These are phyloP conservation scores for Dacryopinax primogenitus DNA, from an alignment of 768 basidiomycete genomes.

Conservation along the genomic window DNA sequence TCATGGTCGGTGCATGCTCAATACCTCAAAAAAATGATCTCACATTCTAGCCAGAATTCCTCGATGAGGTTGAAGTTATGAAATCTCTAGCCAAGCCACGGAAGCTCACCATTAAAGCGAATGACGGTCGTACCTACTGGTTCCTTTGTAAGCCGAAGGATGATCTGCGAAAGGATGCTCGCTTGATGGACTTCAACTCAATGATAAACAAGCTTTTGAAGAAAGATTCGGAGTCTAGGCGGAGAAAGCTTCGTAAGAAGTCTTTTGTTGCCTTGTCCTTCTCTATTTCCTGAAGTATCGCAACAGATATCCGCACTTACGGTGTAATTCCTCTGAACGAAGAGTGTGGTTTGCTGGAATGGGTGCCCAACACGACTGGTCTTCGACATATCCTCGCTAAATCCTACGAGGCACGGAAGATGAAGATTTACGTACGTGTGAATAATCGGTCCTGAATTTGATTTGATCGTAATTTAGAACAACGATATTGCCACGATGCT, in stretches of 20 bases:
- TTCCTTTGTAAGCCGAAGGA: constrained; percentile 97
- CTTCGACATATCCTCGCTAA: constrained; percentile 62
- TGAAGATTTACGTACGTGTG: constrained; percentile 37
- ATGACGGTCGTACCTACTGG: constrained; percentile 70
- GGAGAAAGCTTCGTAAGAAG: constrained; percentile 78
- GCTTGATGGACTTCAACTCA: constrained; percentile 94
- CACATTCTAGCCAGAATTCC: constrained; percentile 41
- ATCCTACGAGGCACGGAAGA: constrained; percentile 44
- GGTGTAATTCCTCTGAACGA: constrained; percentile 98
- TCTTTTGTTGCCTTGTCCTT: not conserved
- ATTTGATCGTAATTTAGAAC: constrained; percentile 17
- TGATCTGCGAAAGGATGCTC: constrained; percentile 90
- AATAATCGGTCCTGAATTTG: not conserved
- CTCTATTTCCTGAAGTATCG: not conserved
- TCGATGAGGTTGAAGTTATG: constrained; percentile 83
- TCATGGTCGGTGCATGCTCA: constrained; percentile 37
- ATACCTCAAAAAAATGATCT: not conserved
- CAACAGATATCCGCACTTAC: constrained; percentile 82
- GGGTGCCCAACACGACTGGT: constrained; percentile 88
- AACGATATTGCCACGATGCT: constrained; percentile 24
- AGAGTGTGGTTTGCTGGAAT: constrained; percentile 95
- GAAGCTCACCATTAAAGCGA: constrained; percentile 73
- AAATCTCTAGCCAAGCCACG: constrained; percentile 78
- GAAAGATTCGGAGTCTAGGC: constrained; percentile 81
- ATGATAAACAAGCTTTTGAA: constrained; percentile 96